A percentile compares a stretch with the other conserved stretches of the same genome.
phyloP scores from a whole-genome alignment of 306 rosid genomes.

The Fagus sylvatica region DNA sequence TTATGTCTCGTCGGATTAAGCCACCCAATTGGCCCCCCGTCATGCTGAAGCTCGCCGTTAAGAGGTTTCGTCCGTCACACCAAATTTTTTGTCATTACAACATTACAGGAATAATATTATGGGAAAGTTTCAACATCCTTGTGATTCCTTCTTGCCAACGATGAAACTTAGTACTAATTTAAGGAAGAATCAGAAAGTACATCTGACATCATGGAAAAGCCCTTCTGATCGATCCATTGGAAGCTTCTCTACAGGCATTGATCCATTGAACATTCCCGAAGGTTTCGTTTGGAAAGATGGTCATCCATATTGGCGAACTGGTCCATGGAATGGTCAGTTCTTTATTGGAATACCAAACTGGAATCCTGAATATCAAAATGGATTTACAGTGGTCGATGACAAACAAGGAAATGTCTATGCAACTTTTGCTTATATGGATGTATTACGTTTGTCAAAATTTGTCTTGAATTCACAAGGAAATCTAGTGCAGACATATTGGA shows the following conservation, averaged over 20 bases:
- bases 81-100: too few species aligned
- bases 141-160: background rate
- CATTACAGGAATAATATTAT: background rate
- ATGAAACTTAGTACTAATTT: slow-evolving; percentile 10
- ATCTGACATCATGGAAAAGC: background rate
- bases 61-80: too few species aligned
- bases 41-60: too few species aligned
- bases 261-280: background rate
- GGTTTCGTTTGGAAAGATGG: background rate
- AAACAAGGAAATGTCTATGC: background rate
- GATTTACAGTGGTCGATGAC: background rate
- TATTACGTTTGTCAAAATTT: background rate
- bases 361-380: background rate
- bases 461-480: slow-evolving; percentile 4
- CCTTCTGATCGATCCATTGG: slow-evolving; percentile 8
- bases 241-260: background rate
- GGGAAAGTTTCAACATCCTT: slow-evolving; percentile 35
- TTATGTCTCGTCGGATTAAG: too few species aligned
- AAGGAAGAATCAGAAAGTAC: background rate
- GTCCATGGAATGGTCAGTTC: slow-evolving; percentile 21
- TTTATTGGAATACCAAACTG: slow-evolving; percentile 7
- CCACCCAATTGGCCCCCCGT: too few species aligned
- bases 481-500: background rate
- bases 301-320: slow-evolving; percentile 10
- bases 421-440: background rate